These are phyloP conservation scores for Mikania micrantha DNA, from an alignment of 129 eudicot species.

Conservation along the genomic window DNA sequence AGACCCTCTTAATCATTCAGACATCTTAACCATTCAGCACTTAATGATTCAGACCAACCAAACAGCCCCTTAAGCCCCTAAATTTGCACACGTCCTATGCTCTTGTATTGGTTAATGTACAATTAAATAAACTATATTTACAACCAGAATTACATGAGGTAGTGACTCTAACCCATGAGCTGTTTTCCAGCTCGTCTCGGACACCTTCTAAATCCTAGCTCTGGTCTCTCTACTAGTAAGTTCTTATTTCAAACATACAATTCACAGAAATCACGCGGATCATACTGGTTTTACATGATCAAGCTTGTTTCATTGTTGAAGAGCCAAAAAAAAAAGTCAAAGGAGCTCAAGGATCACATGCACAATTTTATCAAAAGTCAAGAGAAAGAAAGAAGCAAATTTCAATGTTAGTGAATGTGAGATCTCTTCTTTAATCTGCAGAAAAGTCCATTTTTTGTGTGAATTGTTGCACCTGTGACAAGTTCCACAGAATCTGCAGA, in stretches of 20 bases:
- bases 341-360: neutral
- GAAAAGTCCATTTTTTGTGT: constrained; percentile 74
- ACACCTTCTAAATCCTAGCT: too few species aligned
- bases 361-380: neutral
- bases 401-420: constrained; percentile 12
- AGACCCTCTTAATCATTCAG: too few species aligned
- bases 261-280: neutral
- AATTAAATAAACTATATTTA: too few species aligned
- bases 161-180: too few species aligned
- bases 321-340: neutral
- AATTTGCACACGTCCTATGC: too few species aligned
- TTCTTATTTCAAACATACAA: neutral
- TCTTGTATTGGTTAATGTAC: too few species aligned
- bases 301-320: neutral
- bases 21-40: too few species aligned
- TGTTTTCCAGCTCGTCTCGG: too few species aligned
- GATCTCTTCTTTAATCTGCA: constrained; percentile 75
- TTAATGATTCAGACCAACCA: too few species aligned
- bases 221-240: neutral
- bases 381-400: neutral
- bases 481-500: constrained; percentile 78
- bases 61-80: too few species aligned
- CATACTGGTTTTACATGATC: neutral
- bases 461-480: constrained; percentile 98
- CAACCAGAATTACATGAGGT: too few species aligned